phyloP scores from a whole-genome alignment of 345 rosid genomes.

The Lepidium sativum region DNA sequence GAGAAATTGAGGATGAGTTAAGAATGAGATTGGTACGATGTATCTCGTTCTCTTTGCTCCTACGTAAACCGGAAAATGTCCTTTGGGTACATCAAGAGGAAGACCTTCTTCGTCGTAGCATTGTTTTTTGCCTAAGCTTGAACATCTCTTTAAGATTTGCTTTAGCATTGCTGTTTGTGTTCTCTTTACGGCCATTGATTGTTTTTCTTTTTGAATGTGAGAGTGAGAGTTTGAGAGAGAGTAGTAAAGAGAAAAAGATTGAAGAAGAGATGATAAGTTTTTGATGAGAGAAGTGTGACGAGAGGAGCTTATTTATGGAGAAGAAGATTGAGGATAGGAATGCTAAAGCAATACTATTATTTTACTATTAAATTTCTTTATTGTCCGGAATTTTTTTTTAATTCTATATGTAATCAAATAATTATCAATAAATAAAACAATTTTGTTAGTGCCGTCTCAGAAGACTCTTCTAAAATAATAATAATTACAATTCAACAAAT shows the following conservation, averaged over 20 bases:
- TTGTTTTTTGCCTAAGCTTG: slow-evolving; percentile 67
- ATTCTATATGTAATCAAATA: neutral
- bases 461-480: slow-evolving; percentile 15
- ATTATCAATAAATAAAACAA: neutral
- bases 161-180: slow-evolving; percentile 62
- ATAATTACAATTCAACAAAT: neutral
- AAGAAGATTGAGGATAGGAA: slow-evolving; percentile 7
- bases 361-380: neutral
- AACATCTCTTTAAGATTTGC: slow-evolving; percentile 72
- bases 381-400: neutral
- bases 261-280: slow-evolving; percentile 10
- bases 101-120: slow-evolving; percentile 41
- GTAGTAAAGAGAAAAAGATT: neutral
- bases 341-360: slow-evolving; percentile 12
- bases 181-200: slow-evolving; percentile 55
- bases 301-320: slow-evolving; percentile 38
- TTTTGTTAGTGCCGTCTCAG: slow-evolving; percentile 16
- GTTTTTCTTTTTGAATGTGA: neutral
- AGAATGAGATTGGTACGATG: slow-evolving; percentile 79
- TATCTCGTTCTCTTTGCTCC: slow-evolving; percentile 71
- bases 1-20: slow-evolving; percentile 71
- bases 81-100: slow-evolving; percentile 88
- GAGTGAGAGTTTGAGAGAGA: slow-evolving; percentile 3
- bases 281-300: slow-evolving; percentile 22
- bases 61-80: slow-evolving; percentile 88